phyloP scores from a whole-genome alignment of 129 eudicot species.

The Cynara cardunculus region DNA sequence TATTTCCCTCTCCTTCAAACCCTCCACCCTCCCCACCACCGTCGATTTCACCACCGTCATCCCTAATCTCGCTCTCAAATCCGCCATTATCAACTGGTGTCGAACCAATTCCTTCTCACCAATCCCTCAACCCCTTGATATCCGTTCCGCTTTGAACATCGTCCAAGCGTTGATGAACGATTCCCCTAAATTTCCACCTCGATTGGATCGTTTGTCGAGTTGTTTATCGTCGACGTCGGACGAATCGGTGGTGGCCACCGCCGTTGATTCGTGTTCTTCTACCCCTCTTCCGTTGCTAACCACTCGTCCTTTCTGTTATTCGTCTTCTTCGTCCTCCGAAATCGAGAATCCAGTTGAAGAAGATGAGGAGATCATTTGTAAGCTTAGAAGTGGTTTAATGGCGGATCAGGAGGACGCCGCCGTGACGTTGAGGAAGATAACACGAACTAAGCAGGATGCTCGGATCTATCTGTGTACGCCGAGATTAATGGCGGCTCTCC shows the following conservation, averaged over 20 bases:
- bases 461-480: constrained; percentile 61
- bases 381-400: constrained; percentile 42
- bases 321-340: constrained; percentile 62
- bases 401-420: constrained; percentile 63
- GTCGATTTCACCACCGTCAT: constrained; percentile 69
- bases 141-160: constrained; percentile 34
- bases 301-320: constrained; percentile 53
- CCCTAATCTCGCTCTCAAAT: constrained; percentile 76
- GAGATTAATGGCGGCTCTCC: constrained; percentile 48
- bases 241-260: constrained; percentile 36
- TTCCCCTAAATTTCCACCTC: not conserved
- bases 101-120: constrained; percentile 6
- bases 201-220: not conserved
- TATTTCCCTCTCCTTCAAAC: constrained; percentile 35
- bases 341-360: constrained; percentile 43
- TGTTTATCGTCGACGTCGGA: constrained; percentile 17
- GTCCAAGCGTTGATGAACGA: constrained; percentile 10
- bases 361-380: constrained; percentile 39
- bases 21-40: constrained; percentile 26
- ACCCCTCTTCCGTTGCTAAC: constrained; percentile 49
- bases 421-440: constrained; percentile 42
- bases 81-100: constrained; percentile 67
- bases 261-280: constrained; percentile 29
- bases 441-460: constrained; percentile 45
- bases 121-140: constrained; percentile 43